Evolutionary conservation across 2,329 filamentous ascomycete species (phyloP), one percentile per base, ranked within the genome.

Genomic region (Diaporthe australafricana): DNA sequence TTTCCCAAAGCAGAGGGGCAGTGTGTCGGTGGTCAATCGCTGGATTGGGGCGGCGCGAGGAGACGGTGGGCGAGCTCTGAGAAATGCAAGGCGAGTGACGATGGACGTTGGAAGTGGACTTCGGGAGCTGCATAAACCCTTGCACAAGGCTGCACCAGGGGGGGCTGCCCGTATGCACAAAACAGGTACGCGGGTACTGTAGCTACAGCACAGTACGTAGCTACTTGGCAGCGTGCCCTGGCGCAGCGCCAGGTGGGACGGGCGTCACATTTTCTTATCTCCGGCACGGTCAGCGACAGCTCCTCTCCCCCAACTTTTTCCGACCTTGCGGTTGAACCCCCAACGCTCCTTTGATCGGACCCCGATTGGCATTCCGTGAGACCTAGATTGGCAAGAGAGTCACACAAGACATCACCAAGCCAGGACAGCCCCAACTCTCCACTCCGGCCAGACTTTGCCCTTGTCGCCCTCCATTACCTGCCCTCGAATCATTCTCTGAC

Each of bases 11-110:
- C 30, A 47, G 42, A 42, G 32, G 14, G 22, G 63, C 27, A 14
- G 47, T 48, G 52, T 50, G 42, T n/a, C 55, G 73, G 60, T 71
- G 75, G 53, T 78, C 74, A 75, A 77, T 77, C 74, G 72, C 76
- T 75, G 74, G 74, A 70, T 71, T n/a, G 71, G 40, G 65, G 56
- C 3, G 55, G 16, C n/a, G 30, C 27, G n/a, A 14, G 27, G n/a
- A n/a, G 60, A 22, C 5, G 40, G 57, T 14, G 14, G 42, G 42
- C n/a, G 45, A 45, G 42, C 60, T 65, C 17, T 45, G 57, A 32
- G 30, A 55, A 47, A 27, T 40, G 47, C n/a, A n/a, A 35, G 45
- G 25, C 56, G 42, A 38, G 38, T 48, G 60, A 50, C 60, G 57
- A 55, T 35, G 9, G 57, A 45, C 45, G 69, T 65, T 47, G 47